Evolutionary conservation across 257 asterid genomes (phyloP), one percentile per base, ranked within the genome.

Genomic region (Solanum acaule): DNA sequence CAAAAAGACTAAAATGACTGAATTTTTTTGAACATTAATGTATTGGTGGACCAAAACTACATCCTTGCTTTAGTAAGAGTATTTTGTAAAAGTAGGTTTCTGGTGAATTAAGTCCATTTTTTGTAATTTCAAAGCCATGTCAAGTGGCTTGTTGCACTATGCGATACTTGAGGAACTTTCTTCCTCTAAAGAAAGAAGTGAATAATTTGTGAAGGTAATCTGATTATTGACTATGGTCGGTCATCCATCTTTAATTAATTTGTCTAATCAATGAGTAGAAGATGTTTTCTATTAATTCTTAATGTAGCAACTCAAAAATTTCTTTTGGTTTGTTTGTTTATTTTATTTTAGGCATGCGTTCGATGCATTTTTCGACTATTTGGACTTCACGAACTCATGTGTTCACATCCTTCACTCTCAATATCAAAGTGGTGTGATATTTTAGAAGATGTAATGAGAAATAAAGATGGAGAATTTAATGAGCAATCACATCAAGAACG

Each of bases 311-410:
- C 37, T 87, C 77, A 40, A 6, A 79, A 23, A 46, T 31, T 9
- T 61, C 23, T 42, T 42, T 31, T 37, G 5, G 6, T 14, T 42
- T 71, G 2, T 68, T 33, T 59, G 0, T 61, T 61, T 86, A 31
- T 71, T 46, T 42, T 84, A 59, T 37, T 88, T 76, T 93, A 96
- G 99, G 98, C 92, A 52, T 95, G 99, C 38, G 84, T 76, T 27
- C 89, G 91, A 84, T 96, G 99, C 90, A 89, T 95, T 89, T 91
- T 92, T 35, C 85, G 96, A 88, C 65, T 93, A 88, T 92, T 95
- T 87, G 94, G 91, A 73, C 87, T 92, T 63, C 93, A 91, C 34
- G 94, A 88, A 67, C 88, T 79, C 86, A 88, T 91, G 52, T 90
- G 89, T 88, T 88, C 95, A 89, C 91, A 86, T 35, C 92, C 97